Percentiles rank a stretch among this genome's conserved stretches.
Evolutionary conservation across 2,329 filamentous ascomycete genomes (phyloP).

Genomic region (Rhinocladiella similis): DNA sequence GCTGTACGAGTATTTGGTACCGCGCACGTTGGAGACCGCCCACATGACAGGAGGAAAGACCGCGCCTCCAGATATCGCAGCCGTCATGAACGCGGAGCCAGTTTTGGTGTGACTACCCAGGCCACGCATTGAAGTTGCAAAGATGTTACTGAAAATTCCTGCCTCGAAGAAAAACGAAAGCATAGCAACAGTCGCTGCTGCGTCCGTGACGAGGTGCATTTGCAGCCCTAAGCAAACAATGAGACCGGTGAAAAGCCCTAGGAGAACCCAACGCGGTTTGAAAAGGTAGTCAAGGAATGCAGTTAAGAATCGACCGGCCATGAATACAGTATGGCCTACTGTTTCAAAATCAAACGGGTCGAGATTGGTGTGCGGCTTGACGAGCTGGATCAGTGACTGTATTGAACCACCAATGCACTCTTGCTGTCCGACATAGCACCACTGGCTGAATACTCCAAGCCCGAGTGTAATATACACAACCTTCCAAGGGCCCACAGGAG

Average conservation of each 20-base stretch:
- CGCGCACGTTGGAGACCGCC: conserved; percentile 41
- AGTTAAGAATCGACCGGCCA: conserved; percentile 57
- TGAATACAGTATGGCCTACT: conserved; percentile 59
- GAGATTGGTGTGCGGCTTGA: conserved; percentile 34
- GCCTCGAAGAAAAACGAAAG: conserved; percentile 62
- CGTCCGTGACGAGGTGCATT: conserved; percentile 49
- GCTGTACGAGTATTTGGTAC: conserved; percentile 51
- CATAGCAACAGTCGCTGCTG: conserved; percentile 50
- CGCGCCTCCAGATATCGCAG: conserved; percentile 55
- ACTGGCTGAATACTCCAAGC: conserved; percentile 56
- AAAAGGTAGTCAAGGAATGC: conserved; percentile 55
- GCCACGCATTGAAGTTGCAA: conserved; percentile 58
- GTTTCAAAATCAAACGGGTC: conserved; percentile 49
- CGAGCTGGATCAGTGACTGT: conserved; percentile 42
- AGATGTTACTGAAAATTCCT: conserved; percentile 60
- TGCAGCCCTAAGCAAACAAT: conserved; percentile 54
- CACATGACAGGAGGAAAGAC: conserved; percentile 56
- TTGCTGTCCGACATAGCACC: conserved; percentile 63
- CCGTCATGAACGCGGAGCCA: conserved; percentile 54
- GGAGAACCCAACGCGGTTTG: conserved; percentile 59
- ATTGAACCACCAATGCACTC: conserved; percentile 56
- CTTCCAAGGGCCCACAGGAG: conserved; percentile 46
- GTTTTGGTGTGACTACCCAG: conserved; percentile 60
- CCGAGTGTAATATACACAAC: conserved; percentile 59
- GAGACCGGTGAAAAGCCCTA: conserved; percentile 54